Conservation (phyloP, 495 filamentous ascomycete genomes). For the Letharia lupina region DNA sequence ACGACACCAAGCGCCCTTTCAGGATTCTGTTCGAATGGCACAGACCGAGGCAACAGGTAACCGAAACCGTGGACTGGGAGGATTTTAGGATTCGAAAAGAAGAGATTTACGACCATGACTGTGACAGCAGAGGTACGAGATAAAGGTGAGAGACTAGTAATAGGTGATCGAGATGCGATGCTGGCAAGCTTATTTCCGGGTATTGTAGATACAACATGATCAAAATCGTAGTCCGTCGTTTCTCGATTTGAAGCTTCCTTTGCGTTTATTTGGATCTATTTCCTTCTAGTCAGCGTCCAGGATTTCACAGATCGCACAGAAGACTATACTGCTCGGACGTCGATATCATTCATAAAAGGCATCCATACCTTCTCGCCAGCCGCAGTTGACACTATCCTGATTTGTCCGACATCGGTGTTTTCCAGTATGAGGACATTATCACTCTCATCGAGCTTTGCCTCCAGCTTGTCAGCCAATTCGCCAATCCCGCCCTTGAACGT, state of each 20-base stretch:
- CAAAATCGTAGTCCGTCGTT: conserved; percentile 31
- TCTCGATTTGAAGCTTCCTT: background rate
- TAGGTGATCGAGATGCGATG: conserved; percentile 27
- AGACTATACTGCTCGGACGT: background rate
- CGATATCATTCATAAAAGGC: background rate
- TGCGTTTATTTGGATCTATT: conserved; percentile 8
- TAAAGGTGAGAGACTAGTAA: conserved; percentile 9
- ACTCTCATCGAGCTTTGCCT: conserved; percentile 34
- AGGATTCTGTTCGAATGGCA: conserved; percentile 65
- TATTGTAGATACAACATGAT: conserved; percentile 66
- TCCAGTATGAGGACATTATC: conserved; percentile 48
- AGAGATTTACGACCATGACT: conserved; percentile 88
- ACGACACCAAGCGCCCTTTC: conserved; percentile 82
- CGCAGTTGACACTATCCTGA: conserved; percentile 20
- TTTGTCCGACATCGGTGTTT: conserved; percentile 32
- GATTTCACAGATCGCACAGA: background rate
- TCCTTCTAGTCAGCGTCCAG: background rate
- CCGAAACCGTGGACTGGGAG: conserved; percentile 69
- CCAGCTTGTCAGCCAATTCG: conserved; percentile 43
- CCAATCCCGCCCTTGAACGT: conserved; percentile 54
- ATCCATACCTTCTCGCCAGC: conserved; percentile 26
- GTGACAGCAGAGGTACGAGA: conserved; percentile 42
- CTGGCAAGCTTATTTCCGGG: conserved; percentile 41
- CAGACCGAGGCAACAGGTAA: conserved; percentile 72
- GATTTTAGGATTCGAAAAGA: conserved; percentile 57